Evolutionary conservation across 2,329 filamentous ascomycete species (phyloP), one percentile per base, ranked within the genome.

Genomic region (Tolypocladium ophioglossoides): DNA sequence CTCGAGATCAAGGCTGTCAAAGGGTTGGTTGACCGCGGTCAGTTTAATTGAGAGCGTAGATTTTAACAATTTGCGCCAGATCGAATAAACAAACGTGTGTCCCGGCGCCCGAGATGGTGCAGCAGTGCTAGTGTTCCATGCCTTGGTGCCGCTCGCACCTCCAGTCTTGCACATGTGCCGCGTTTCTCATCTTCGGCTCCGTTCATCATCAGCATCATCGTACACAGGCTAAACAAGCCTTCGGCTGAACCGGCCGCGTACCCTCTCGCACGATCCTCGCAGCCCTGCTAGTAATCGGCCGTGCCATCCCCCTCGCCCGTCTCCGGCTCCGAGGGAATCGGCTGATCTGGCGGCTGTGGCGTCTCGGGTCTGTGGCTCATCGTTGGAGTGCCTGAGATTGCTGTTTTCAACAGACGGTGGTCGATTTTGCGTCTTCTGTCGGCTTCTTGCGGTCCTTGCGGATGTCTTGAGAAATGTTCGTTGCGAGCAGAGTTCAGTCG

Each of bases 251-350:
- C 18, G 44, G 20, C 2, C 12, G 44, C 44, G 24, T 30, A 47
- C 44, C 44, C 27, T 16, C 12, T 47, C 24, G 44, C 44, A 47
- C 41, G 40, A 44, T 22, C 41, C 40, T 27, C 22, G 44, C 24
- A n/a, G 44, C 44, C 12, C 12, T 53, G 37, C 54, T 50, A 57
- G 53, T 63, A 68, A 53, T 68, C 65, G 22, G 62, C 64, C 20
- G 61, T 66, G 50, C 63, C 66, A 49, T 67, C 65, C 27, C 66
- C 66, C 52, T 66, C 65, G 39, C 63, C 63, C 35, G 61, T 61
- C 51, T 64, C 64, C 5, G 66, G 66, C 56, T 65, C 65, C 34
- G 58, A 60, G n/a, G 66, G 66, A 38, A 63, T 56, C 38, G 66
- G 66, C 38, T 63, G 60, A 12, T 64, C 61, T 22, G 59, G 59